Base-by-base conservation (phyloP, 179 eudicot species). In the Drosera spatulata region DNA sequence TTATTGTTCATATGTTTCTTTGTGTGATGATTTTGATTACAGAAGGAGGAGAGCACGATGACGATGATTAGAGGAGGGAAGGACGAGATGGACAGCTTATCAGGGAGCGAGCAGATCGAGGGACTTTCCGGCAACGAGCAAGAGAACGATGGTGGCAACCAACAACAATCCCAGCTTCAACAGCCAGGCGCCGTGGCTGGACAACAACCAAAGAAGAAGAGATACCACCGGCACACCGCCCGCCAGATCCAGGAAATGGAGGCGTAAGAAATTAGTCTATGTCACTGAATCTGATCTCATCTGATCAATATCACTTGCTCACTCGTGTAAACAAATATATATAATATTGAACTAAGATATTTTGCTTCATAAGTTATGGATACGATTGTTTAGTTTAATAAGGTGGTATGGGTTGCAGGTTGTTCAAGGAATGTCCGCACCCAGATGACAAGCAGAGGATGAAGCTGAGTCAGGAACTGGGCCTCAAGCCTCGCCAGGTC, bases 171-270 rank as follows among this genome's bases (percentile, higher is more conserved):
- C 33, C 68, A 69, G 41, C 71, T 59, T 1, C 70, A 56, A n/a
- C 74, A 42, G 3, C 53, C 10, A 22, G 33, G 33, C 33, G 33
- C 33, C 33, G 33, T 22, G 33, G 33, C 33, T 22, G 33, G 33
- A 22, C 33, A 22, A 4, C 53, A 8, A 50, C 7, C 72, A 1
- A 93, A 93, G 80, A 88, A 82, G 75, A 93, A 93, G 66, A 89
- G 96, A 43, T 93, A 88, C 71, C 96, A 93, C 59, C 78, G 99
- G 53, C 99, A 93, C 77, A 93, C 99, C 39, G 78, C 93, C 46
- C 91, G 81, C 58, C 99, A 93, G 79, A 93, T 93, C 80, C 99
- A 93, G 75, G 96, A 93, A 75, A 84, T 93, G 96, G 99, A 93
- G 72, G 65, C 95, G 99, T 93, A 81, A 10, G 78, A 4, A 45